These are phyloP conservation scores for Xylaria sp. DNA, from an alignment of 2,329 filamentous ascomycete genomes.

Conservation along the genomic window DNA sequence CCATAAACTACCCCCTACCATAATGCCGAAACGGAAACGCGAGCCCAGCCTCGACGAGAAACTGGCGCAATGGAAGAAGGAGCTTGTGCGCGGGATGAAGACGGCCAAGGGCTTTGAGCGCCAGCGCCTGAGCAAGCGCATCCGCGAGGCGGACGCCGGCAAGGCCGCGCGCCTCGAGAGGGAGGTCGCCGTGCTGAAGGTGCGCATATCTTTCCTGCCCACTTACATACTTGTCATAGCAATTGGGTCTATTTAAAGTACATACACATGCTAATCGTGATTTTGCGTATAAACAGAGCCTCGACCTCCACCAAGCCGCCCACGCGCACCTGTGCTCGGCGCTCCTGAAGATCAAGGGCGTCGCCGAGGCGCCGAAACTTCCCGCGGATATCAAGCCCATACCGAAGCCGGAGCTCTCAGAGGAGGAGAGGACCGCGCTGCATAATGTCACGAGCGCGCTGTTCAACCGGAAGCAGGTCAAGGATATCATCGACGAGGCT, in stretches of 20 bases:
- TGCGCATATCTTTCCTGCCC: background rate
- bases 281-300: conserved; percentile 47
- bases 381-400: conserved; percentile 52
- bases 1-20: background rate
- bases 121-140: conserved; percentile 69
- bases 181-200: conserved; percentile 61
- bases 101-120: conserved; percentile 75
- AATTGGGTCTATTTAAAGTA: too few relatives aligned
- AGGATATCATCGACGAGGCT: conserved; percentile 52
- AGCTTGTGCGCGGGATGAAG: conserved; percentile 70
- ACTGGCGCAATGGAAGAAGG: conserved; percentile 59
- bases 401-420: conserved; percentile 51
- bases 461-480: conserved; percentile 56
- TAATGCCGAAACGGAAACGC: conserved; percentile 49
- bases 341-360: conserved; percentile 55
- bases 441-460: conserved; percentile 64
- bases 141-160: conserved; percentile 52
- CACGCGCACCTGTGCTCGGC: conserved; percentile 59
- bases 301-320: conserved; percentile 61
- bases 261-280: conserved; percentile 6
- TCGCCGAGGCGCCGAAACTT: conserved; percentile 54
- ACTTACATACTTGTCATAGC: background rate
- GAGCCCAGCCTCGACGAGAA: conserved; percentile 51
- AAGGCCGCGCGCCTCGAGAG: conserved; percentile 64
- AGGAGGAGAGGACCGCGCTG: conserved; percentile 53